These are phyloP conservation scores for Pseudopithomyces maydicus DNA, from an alignment of 2,329 filamentous ascomycete species.

Conservation along the genomic window DNA sequence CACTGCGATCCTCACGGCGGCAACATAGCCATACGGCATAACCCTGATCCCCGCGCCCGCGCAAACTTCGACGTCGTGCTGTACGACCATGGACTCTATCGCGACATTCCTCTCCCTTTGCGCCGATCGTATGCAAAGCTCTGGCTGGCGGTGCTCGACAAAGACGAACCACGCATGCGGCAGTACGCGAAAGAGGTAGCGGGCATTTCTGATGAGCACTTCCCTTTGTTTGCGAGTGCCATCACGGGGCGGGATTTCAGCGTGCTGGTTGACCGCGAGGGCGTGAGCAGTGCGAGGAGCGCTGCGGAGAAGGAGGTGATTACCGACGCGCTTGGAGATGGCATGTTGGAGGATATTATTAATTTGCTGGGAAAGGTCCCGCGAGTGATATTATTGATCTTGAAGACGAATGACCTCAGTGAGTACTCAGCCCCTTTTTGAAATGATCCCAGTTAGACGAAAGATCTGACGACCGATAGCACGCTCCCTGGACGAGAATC, in stretches of 20 bases:
- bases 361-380: conserved; percentile 88
- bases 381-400: conserved; percentile 87
- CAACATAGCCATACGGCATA: conserved; percentile 90
- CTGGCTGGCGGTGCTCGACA: conserved; percentile 94
- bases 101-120: conserved; percentile 80
- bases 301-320: conserved; percentile 85
- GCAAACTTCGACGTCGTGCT: conserved; percentile 91
- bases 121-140: conserved; percentile 92
- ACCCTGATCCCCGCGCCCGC: conserved; percentile 62
- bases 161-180: conserved; percentile 84
- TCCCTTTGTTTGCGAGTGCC: conserved; percentile 92
- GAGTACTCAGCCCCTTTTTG: conserved; percentile 34
- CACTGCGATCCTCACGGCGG: conserved; percentile 98
- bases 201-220: conserved; percentile 85
- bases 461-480: conserved; percentile 50
- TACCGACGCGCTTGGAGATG: conserved; percentile 80
- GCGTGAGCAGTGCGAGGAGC: conserved; percentile 65
- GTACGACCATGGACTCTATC: conserved; percentile 96
- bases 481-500: conserved; percentile 87
- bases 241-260: conserved; percentile 93
- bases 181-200: conserved; percentile 88
- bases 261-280: conserved; percentile 63
- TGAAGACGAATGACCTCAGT: conserved; percentile 97
- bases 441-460: neutral
- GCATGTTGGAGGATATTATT: conserved; percentile 85